A percentile compares a stretch with the other conserved stretches of the same genome.
These are phyloP conservation scores for Tremellales sp. DNA, from an alignment of 1,284 basidiomycete species.

Conservation along the genomic window DNA sequence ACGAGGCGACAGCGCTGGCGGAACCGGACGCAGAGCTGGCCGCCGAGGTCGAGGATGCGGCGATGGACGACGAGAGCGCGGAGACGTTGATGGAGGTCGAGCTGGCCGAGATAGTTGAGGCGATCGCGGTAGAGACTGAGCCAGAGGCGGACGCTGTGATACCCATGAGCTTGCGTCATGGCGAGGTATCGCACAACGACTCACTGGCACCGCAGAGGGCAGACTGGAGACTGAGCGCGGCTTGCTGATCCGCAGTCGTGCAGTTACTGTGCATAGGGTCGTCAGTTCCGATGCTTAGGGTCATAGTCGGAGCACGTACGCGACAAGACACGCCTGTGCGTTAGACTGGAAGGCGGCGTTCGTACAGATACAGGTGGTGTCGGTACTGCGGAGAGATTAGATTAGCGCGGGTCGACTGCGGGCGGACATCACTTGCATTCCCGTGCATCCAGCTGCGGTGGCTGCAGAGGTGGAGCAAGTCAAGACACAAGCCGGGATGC, in stretches of 20 bases:
- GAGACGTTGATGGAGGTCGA: slow-evolving; percentile 5
- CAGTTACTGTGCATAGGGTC: slow-evolving; percentile 26
- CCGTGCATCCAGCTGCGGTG: slow-evolving; percentile 18
- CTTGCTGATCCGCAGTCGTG: slow-evolving; percentile 28
- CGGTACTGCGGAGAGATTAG: slow-evolving; percentile 13
- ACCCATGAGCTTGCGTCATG: slow-evolving; percentile 18
- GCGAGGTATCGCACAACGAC: too few species aligned
- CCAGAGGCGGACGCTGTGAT: slow-evolving; percentile 18
- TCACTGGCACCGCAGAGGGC: slow-evolving; percentile 23
- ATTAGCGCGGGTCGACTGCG: background rate
- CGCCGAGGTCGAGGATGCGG: slow-evolving; percentile 9
- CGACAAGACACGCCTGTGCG: slow-evolving; percentile 29
- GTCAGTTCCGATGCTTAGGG: background rate
- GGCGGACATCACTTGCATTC: background rate
- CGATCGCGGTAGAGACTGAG: slow-evolving; percentile 14
- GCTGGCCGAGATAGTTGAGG: slow-evolving; percentile 9
- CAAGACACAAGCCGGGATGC: slow-evolving; percentile 27
- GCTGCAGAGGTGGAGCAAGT: slow-evolving; percentile 25
- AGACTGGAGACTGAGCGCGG: slow-evolving; percentile 25
- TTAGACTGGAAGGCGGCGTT: slow-evolving; percentile 32
- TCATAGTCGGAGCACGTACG: slow-evolving; percentile 17
- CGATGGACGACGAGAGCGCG: slow-evolving; percentile 4
- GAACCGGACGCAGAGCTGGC: slow-evolving; percentile 7
- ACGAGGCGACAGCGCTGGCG: background rate
- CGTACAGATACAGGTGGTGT: slow-evolving; percentile 40